These are phyloP conservation scores for Beauveria brongniartii DNA, from an alignment of 2,329 filamentous ascomycete species.

Conservation along the genomic window DNA sequence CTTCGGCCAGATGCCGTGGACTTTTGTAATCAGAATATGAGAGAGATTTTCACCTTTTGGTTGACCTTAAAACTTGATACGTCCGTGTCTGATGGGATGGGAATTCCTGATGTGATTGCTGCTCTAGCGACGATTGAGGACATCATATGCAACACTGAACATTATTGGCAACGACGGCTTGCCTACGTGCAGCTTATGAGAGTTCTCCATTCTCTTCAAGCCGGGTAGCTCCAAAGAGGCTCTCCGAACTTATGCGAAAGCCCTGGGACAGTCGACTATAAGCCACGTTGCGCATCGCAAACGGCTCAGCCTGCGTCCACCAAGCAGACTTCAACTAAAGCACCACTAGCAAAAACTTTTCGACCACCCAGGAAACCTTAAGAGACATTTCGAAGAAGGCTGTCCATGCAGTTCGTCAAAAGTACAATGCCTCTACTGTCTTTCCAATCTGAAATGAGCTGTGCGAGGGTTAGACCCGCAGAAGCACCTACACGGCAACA, in stretches of 20 bases:
- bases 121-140: background rate
- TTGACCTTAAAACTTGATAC: background rate
- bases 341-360: background rate
- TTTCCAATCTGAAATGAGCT: background rate
- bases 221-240: too few species aligned
- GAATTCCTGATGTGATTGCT: background rate
- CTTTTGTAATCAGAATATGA: background rate
- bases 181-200: background rate
- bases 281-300: too few species aligned
- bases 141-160: background rate
- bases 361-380: background rate
- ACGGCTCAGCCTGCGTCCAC: background rate
- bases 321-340: background rate
- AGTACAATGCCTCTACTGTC: background rate
- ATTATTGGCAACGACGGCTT: background rate
- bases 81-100: background rate
- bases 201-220: too few species aligned
- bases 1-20: background rate
- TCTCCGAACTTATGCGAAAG: too few species aligned
- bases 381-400: background rate
- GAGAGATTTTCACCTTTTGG: background rate
- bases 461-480: background rate
- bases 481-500: background rate
- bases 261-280: too few species aligned
- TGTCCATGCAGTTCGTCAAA: background rate